A percentile compares a stretch with the other conserved stretches of the same genome.
Evolutionary conservation across 2,329 filamentous ascomycete genomes (phyloP).

Genomic region (Ophiosphaerella herpotricha): DNA sequence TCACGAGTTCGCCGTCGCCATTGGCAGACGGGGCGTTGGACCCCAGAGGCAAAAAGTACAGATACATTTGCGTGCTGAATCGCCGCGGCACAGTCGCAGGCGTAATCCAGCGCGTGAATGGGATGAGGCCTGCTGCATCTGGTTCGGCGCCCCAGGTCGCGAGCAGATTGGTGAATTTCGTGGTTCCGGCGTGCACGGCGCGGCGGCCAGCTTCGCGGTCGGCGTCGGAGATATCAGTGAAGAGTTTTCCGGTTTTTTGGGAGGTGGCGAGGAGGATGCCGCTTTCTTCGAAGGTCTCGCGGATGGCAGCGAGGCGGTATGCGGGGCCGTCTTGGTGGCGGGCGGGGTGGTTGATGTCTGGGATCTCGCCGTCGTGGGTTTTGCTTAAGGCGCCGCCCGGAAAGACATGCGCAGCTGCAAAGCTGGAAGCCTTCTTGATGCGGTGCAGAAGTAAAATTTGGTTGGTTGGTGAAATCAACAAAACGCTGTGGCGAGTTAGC

Average conservation of each 20-base stretch:
- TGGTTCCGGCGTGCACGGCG: constrained; percentile 67
- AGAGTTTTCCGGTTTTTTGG: constrained; percentile 57
- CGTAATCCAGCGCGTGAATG: constrained; percentile 93
- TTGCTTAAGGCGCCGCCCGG: constrained; percentile 84
- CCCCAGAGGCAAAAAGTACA: constrained; percentile 78
- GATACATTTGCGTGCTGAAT: constrained; percentile 96
- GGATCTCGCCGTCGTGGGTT: constrained; percentile 72
- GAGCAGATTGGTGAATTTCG: constrained; percentile 71
- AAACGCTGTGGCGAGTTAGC: constrained; percentile 60
- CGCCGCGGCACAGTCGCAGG: constrained; percentile 72
- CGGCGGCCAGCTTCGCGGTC: constrained; percentile 69
- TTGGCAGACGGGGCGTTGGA: constrained; percentile 42
- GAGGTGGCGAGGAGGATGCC: constrained; percentile 77
- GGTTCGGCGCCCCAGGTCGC: constrained; percentile 60
- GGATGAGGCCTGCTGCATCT: constrained; percentile 71
- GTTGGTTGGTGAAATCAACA: constrained; percentile 84
- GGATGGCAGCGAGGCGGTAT: constrained; percentile 82
- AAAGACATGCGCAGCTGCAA: constrained; percentile 92
- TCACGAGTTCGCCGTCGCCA: constrained; percentile 56
- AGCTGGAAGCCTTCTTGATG: constrained; percentile 79
- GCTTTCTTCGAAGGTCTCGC: constrained; percentile 95
- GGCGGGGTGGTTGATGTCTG: constrained; percentile 54
- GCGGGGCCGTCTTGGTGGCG: constrained; percentile 72
- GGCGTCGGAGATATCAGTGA: constrained; percentile 62
- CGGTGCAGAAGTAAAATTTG: constrained; percentile 87